A percentile compares a stretch with the other conserved stretches of the same genome.
Evolutionary conservation across 768 basidiomycete species (phyloP).

Genomic region (Fibroporia radiculosa): DNA sequence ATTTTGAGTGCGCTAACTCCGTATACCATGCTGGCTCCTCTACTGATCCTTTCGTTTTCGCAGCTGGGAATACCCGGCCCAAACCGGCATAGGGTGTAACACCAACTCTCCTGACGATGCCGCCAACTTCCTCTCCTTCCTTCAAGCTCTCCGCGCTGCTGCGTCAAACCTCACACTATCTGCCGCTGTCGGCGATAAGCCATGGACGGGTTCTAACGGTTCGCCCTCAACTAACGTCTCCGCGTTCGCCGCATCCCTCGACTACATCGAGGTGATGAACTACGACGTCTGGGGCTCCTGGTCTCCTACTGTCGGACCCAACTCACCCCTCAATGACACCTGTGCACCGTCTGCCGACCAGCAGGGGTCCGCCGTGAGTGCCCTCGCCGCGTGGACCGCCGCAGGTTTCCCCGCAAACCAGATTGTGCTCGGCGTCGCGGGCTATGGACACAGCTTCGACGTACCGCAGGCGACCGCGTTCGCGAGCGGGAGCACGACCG

Average conservation of each 20-base stretch:
- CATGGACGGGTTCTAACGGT: constrained; percentile 42
- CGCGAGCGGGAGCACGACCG: constrained; percentile 19
- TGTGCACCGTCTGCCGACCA: constrained; percentile 56
- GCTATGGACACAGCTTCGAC: constrained; percentile 72
- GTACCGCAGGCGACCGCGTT: constrained; percentile 31
- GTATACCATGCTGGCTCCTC: not conserved
- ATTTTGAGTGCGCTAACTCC: constrained; percentile 25
- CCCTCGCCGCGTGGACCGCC: constrained; percentile 65
- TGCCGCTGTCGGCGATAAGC: constrained; percentile 40
- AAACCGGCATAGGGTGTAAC: constrained; percentile 66
- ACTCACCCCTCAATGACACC: constrained; percentile 75
- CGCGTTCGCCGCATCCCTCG: constrained; percentile 61
- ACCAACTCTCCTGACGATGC: constrained; percentile 48
- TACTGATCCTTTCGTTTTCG: no score
- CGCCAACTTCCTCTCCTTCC: constrained; percentile 69
- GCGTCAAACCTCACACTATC: constrained; percentile 52
- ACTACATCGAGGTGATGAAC: constrained; percentile 61
- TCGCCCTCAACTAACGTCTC: constrained; percentile 62
- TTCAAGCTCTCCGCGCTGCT: constrained; percentile 55
- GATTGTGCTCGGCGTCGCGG: constrained; percentile 79
- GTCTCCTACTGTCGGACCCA: constrained; percentile 62
- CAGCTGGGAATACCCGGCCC: constrained; percentile 84
- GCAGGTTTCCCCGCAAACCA: constrained; percentile 74
- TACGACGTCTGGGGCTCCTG: constrained; percentile 55
- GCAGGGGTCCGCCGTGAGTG: constrained; percentile 70